These are phyloP conservation scores for Boletus subluridellus DNA, from an alignment of 1,284 basidiomycete species.

Conservation along the genomic window DNA sequence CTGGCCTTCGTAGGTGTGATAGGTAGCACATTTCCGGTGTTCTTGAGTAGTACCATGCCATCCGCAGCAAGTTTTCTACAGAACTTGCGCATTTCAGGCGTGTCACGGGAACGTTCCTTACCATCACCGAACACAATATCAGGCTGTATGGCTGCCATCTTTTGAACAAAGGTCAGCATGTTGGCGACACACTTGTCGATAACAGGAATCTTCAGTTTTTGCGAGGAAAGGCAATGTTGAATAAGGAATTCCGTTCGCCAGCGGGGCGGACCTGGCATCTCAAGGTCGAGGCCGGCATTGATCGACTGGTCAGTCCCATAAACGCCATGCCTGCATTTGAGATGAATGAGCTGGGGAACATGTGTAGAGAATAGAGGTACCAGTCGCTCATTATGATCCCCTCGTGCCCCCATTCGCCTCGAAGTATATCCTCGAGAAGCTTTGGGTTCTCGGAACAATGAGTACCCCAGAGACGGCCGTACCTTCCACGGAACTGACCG, in stretches of 20 bases:
- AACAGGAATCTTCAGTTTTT: background rate
- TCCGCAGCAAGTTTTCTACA: background rate
- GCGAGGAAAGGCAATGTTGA: background rate
- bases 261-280: background rate
- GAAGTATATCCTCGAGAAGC: background rate
- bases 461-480: background rate
- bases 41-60: conserved; percentile 36
- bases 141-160: background rate
- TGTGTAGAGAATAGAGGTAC: background rate
- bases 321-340: background rate
- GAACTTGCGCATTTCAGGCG: background rate
- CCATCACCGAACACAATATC: background rate
- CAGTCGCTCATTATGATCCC: background rate
- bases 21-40: conserved; percentile 54
- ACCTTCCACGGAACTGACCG: background rate
- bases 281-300: background rate
- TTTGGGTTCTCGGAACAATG: background rate
- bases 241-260: background rate
- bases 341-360: background rate
- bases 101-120: background rate
- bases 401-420: background rate
- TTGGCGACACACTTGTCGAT: background rate
- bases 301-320: background rate
- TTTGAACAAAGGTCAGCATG: background rate
- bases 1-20: conserved; percentile 46